phyloP scores from a whole-genome alignment of 2,329 filamentous ascomycete genomes.

The Alternaria panax region DNA sequence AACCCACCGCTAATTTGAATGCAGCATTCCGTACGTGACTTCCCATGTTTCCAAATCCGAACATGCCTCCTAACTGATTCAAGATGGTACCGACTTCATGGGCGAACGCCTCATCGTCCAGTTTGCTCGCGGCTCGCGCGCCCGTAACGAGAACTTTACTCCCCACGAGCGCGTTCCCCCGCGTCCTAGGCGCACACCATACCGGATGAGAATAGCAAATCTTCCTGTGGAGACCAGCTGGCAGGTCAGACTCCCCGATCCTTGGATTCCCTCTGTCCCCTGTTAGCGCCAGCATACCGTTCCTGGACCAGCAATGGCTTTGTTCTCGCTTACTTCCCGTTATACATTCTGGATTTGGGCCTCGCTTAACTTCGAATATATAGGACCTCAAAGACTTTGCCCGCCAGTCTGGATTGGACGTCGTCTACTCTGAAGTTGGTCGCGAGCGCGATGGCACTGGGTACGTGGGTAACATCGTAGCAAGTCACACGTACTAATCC shows the following conservation, averaged over 20 bases:
- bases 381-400: slow-evolving; percentile 99
- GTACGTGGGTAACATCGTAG: slow-evolving; percentile 61
- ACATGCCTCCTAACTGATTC: slow-evolving; percentile 25
- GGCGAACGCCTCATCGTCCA: slow-evolving; percentile 97
- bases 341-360: slow-evolving; percentile 48
- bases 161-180: slow-evolving; percentile 71
- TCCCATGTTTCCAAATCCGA: background rate
- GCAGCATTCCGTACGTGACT: slow-evolving; percentile 64
- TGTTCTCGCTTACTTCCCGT: slow-evolving; percentile 44
- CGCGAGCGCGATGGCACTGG: slow-evolving; percentile 92
- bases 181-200: slow-evolving; percentile 90
- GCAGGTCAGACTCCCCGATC: slow-evolving; percentile 87
- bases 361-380: slow-evolving; percentile 80
- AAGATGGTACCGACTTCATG: slow-evolving; percentile 98
- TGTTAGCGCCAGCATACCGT: slow-evolving; percentile 47
- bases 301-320: slow-evolving; percentile 49
- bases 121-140: slow-evolving; percentile 87
- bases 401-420: slow-evolving; percentile 93
- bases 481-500: slow-evolving; percentile 9
- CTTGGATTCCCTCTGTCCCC: slow-evolving; percentile 54
- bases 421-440: slow-evolving; percentile 96
- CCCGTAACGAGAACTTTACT: slow-evolving; percentile 68
- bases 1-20: slow-evolving; percentile 33
- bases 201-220: slow-evolving; percentile 97
- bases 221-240: slow-evolving; percentile 98